Percentiles rank a stretch among this genome's conserved stretches.
These are phyloP conservation scores for Raffaelea deltoideospora DNA, from an alignment of 2,329 filamentous ascomycete genomes.

Conservation along the genomic window DNA sequence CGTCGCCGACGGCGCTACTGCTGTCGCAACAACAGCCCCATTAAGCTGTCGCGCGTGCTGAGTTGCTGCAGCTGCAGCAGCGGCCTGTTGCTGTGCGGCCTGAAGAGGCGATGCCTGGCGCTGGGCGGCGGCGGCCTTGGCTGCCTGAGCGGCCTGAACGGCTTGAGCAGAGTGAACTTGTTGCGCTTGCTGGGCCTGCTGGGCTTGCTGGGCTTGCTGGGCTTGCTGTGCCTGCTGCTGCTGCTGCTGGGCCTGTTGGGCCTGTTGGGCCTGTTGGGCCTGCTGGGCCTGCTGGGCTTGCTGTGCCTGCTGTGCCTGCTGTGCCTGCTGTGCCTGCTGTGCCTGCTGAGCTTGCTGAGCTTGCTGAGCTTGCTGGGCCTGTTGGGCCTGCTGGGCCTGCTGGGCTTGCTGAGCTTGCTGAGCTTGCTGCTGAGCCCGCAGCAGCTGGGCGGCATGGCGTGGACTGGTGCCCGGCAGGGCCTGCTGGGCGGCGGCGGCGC, in stretches of 20 bases:
- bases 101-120: constrained; percentile 3
- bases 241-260: constrained; percentile 14
- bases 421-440: constrained; percentile 38
- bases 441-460: constrained; percentile 43
- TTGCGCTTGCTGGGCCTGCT: constrained; percentile 16
- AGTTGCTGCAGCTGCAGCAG: not conserved
- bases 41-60: constrained; percentile 3
- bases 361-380: constrained; percentile 28
- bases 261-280: constrained; percentile 11
- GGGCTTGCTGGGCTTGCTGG: constrained; percentile 29
- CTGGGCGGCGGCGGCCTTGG: not conserved
- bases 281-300: constrained; percentile 12
- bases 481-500: constrained; percentile 29
- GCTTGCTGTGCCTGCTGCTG: constrained; percentile 23
- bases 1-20: no score
- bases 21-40: constrained; percentile 1
- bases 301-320: constrained; percentile 1
- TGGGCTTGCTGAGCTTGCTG: constrained; percentile 33
- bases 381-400: constrained; percentile 2
- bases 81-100: constrained; percentile 3
- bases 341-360: constrained; percentile 33
- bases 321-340: constrained; percentile 22
- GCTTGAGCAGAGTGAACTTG: constrained; percentile 1
- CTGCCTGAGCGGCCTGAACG: not conserved
- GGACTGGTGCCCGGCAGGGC: constrained; percentile 34